phyloP scores from a whole-genome alignment of 768 basidiomycete species.

The Fomitopsis pulvina region DNA sequence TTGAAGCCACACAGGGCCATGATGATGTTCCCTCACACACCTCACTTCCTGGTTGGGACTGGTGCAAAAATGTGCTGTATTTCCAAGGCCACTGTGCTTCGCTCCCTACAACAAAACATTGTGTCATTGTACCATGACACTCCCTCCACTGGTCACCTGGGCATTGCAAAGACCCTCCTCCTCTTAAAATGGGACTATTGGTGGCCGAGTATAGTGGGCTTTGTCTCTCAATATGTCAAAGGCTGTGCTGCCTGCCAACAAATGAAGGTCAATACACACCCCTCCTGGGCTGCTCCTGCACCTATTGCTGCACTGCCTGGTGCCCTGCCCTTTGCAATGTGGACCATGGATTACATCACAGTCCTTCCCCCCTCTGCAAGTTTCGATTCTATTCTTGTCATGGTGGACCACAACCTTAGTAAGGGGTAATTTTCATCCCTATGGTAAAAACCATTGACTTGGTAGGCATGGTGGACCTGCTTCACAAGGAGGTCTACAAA shows the following conservation, averaged over 20 bases:
- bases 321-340: conserved; percentile 9
- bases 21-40: too few species aligned
- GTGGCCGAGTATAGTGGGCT: conserved; percentile 28
- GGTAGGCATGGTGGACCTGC: conserved; percentile 7
- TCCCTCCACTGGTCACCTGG: conserved; percentile 34
- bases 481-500: conserved; percentile 8
- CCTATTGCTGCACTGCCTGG: conserved; percentile 23
- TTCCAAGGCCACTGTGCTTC: too few species aligned
- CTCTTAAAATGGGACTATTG: conserved; percentile 31
- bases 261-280: conserved; percentile 21
- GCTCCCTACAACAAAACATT: too few species aligned
- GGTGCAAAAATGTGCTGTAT: too few species aligned
- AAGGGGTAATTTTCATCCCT: conserved; percentile 10
- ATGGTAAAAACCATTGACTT: conserved; percentile 8
- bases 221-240: conserved; percentile 25
- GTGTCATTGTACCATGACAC: conserved; percentile 32
- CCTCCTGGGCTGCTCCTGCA: conserved; percentile 23
- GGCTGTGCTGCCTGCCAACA: conserved; percentile 24
- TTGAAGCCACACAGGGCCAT: too few species aligned
- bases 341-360: conserved; percentile 17
- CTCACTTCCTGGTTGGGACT: too few species aligned
- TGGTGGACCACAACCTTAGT: conserved; percentile 5
- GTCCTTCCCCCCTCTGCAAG: conserved; percentile 16
- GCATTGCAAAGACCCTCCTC: conserved; percentile 26
- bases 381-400: conserved; percentile 14